Percentiles rank a stretch among this genome's conserved stretches.
phyloP scores from a whole-genome alignment of 2,329 filamentous ascomycete genomes.

The Stagonosporopsis cucurbitacearum region DNA sequence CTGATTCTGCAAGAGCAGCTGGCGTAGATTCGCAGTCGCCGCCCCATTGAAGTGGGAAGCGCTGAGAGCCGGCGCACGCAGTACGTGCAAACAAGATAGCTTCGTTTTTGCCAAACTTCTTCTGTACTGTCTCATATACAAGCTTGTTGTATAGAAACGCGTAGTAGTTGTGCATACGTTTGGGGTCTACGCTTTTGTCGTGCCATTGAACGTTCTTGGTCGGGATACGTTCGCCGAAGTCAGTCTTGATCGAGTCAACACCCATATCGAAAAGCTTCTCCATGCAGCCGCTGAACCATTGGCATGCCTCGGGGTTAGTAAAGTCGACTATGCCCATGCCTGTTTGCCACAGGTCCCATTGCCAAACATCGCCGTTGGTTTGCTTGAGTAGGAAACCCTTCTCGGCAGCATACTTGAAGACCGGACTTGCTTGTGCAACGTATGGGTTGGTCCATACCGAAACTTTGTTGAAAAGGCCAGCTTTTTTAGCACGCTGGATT shows the following conservation, averaged over 20 bases:
- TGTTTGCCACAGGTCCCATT: slow-evolving; percentile 80
- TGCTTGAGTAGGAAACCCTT: slow-evolving; percentile 74
- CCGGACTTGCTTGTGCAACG: slow-evolving; percentile 70
- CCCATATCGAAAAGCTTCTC: slow-evolving; percentile 70
- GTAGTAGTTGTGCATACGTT: slow-evolving; percentile 79
- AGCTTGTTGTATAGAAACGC: slow-evolving; percentile 75
- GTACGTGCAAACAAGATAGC: slow-evolving; percentile 72
- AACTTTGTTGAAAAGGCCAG: slow-evolving; percentile 65
- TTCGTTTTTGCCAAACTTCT: slow-evolving; percentile 57
- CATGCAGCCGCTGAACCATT: slow-evolving; percentile 70
- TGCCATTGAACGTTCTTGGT: slow-evolving; percentile 69
- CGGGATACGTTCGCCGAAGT: slow-evolving; percentile 77
- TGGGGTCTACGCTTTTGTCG: slow-evolving; percentile 65
- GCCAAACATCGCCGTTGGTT: slow-evolving; percentile 72
- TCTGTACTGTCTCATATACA: slow-evolving; percentile 70
- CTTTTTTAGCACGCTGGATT: slow-evolving; percentile 68
- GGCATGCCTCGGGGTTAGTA: slow-evolving; percentile 71
- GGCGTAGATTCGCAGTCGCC: slow-evolving; percentile 78
- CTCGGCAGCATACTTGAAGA: slow-evolving; percentile 69
- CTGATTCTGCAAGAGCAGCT: slow-evolving; percentile 74
- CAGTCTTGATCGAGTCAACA: slow-evolving; percentile 76
- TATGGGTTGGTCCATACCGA: slow-evolving; percentile 82
- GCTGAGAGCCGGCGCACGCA: slow-evolving; percentile 71
- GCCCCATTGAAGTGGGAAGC: slow-evolving; percentile 71
- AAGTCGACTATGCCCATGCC: slow-evolving; percentile 78